Base-by-base conservation (phyloP, 2,329 filamentous ascomycete species). In the Aspergillus jensenii region DNA sequence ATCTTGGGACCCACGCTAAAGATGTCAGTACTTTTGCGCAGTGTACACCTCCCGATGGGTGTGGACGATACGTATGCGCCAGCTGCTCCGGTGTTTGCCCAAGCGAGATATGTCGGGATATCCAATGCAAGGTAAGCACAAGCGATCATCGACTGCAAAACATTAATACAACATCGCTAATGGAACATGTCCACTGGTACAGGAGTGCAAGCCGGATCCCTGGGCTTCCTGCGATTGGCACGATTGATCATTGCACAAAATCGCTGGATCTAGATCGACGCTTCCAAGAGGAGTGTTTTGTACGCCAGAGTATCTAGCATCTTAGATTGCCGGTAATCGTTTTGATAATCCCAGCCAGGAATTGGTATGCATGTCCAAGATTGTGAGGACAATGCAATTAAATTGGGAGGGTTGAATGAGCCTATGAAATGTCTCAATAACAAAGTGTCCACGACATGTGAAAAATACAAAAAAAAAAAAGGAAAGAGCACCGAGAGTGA, bases 181-280 rank as follows among this genome's bases (percentile, higher is more conserved):
- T 43, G 9, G 44, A 14, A 39, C 23, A 55, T 47, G 14, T 11
- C 48, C 15, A 53, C 39, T 33, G 33, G n/a, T 39, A 54, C 61
- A 71, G 63, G 67, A 68, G 15, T 76, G 73, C 65, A 74, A 74
- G 58, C 58, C 64, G 14, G 56, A 71, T 51, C 67, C 69, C 19
- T 74, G 71, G 71, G 62, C 50, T 23, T 56, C 59, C 15, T 75
- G 72, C 57, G 65, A 72, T 56, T 74, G 70, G 71, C 72, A 74
- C 50, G 62, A 68, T 41, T 57, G 41, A 55, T 43, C 8, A 35
- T 15, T 4, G 8, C 33, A 33, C 25, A 23, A 23, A 23, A n/a
- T 23, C 41, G 50, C 15, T n/a, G 37, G 15, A 23, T 11, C 27
- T 46, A 17, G 8, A 8, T 31, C 9, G 9, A 9, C 9, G 9